Percentiles rank a stretch among this genome's conserved stretches.
These are phyloP conservation scores for Theobroma cacao DNA, from an alignment of 345 rosid species.

Conservation along the genomic window DNA sequence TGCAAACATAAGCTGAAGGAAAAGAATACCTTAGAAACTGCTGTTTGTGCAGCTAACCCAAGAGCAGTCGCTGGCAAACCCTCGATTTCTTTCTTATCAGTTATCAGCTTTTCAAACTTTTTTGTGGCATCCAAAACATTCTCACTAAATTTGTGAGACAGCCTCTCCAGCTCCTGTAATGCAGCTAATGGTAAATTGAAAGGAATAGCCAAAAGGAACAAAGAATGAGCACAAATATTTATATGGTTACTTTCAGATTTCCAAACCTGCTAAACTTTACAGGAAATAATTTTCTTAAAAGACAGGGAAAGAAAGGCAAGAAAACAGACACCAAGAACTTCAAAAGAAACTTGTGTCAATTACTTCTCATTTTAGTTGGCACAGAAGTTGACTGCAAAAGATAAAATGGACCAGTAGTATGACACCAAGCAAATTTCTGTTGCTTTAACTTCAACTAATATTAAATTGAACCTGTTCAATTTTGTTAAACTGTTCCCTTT, in stretches of 20 bases:
- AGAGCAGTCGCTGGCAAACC: slow-evolving; percentile 92
- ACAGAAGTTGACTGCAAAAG: background rate
- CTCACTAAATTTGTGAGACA: slow-evolving; percentile 77
- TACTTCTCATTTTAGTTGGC: background rate
- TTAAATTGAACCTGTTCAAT: slow-evolving; percentile 68
- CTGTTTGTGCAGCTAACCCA: slow-evolving; percentile 87
- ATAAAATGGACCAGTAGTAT: background rate
- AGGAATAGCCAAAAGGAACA: background rate
- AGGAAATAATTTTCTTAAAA: background rate
- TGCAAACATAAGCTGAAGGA: background rate
- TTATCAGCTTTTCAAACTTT: slow-evolving; percentile 77
- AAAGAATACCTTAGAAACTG: slow-evolving; percentile 68
- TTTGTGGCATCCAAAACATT: slow-evolving; percentile 93
- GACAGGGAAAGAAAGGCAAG: background rate
- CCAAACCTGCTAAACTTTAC: background rate
- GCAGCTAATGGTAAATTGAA: slow-evolving; percentile 4
- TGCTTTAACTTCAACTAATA: background rate
- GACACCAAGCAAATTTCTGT: background rate
- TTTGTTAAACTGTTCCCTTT: slow-evolving; percentile 81
- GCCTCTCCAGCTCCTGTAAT: slow-evolving; percentile 71
- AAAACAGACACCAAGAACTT: background rate
- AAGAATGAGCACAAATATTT: background rate
- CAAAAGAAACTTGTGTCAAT: background rate
- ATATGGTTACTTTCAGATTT: background rate
- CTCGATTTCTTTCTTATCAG: slow-evolving; percentile 77